These are phyloP conservation scores for Zymoseptoria passerinii DNA, from an alignment of 2,329 filamentous ascomycete species.

Conservation along the genomic window DNA sequence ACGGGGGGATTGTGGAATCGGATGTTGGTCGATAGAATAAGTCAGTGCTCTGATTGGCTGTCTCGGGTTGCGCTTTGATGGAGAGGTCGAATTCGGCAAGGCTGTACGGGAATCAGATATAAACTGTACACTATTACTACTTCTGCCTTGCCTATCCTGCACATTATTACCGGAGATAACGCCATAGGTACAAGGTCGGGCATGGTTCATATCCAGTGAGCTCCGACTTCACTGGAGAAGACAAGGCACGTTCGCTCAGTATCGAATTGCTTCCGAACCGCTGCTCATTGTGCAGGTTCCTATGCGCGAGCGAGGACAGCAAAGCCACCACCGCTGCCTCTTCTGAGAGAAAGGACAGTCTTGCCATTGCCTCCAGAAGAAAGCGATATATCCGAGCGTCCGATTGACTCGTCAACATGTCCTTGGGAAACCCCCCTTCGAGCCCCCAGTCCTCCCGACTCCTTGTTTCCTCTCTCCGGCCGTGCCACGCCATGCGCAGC, in stretches of 20 bases:
- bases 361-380: not conserved
- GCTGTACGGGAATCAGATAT: not conserved
- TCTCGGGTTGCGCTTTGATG: not conserved
- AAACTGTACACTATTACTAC: not conserved
- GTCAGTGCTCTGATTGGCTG: not conserved
- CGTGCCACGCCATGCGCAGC: not conserved
- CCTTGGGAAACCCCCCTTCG: not conserved
- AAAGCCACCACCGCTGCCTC: not conserved
- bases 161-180: not conserved
- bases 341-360: not conserved
- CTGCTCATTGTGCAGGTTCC: not conserved
- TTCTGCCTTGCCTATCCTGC: not conserved
- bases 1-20: not conserved
- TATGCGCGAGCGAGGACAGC: not conserved
- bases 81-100: not conserved
- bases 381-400: no score
- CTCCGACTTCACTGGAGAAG: not conserved
- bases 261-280: not conserved
- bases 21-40: not conserved
- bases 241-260: not conserved
- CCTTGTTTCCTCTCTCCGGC: not conserved
- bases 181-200: not conserved
- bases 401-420: not conserved
- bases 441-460: not conserved
- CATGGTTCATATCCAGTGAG: not conserved